Evolutionary conservation across 2,329 filamentous ascomycete species (phyloP).

Genomic region (Colletotrichum kahawae): DNA sequence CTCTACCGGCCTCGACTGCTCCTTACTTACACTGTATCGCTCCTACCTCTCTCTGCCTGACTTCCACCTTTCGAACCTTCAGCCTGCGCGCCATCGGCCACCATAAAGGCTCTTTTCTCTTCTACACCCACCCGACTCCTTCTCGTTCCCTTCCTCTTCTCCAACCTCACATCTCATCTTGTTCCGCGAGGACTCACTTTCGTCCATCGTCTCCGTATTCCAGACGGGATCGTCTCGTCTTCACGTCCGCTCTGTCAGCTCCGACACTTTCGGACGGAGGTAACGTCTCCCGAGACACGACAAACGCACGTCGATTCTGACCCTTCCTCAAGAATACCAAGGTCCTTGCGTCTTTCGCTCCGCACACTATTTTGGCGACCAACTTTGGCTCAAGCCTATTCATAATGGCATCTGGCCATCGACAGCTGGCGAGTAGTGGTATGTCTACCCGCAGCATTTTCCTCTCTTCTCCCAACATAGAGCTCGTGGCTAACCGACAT

Average conservation of each 20-base stretch:
- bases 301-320: neutral
- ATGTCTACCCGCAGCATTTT: neutral
- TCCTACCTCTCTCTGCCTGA: neutral
- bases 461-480: neutral
- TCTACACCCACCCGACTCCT: neutral
- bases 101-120: neutral
- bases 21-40: conserved; percentile 16
- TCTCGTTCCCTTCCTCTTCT: neutral
- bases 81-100: neutral
- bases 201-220: neutral
- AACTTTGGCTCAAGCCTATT: neutral
- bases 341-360: neutral
- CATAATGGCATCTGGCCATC: conserved; percentile 11
- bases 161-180: neutral
- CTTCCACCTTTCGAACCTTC: conserved; percentile 1
- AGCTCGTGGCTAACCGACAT: neutral
- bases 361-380: neutral
- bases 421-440: conserved; percentile 10
- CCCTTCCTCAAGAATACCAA: neutral
- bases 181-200: neutral
- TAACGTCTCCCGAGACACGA: neutral
- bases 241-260: neutral
- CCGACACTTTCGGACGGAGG: conserved; percentile 11
- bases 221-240: neutral
- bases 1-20: neutral